Evolutionary conservation across 257 asterid species (phyloP).

Genomic region (Ballota nigra): DNA sequence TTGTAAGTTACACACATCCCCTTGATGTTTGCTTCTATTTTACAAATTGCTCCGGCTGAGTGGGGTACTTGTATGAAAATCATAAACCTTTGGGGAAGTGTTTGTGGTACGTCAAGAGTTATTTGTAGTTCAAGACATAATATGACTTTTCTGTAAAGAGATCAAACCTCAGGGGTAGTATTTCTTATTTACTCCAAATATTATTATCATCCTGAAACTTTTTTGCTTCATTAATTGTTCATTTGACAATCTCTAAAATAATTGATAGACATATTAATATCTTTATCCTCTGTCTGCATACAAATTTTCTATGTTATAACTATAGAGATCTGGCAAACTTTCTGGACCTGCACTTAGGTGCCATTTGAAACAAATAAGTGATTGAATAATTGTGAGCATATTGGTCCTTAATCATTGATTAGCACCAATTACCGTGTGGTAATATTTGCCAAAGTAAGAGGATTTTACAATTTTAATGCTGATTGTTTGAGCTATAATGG

Average conservation of each 20-base stretch:
- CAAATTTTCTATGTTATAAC: background rate
- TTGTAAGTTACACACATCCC: background rate
- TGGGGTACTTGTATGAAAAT: background rate
- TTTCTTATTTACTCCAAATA: background rate
- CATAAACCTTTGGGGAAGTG: background rate
- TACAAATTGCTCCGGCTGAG: background rate
- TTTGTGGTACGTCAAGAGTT: background rate
- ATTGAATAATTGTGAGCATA: background rate
- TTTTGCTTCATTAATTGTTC: background rate
- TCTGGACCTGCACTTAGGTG: constrained; percentile 1
- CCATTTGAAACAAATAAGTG: background rate
- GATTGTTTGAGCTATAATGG: background rate
- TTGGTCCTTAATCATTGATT: background rate
- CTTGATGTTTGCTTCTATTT: background rate
- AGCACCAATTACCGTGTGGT: background rate
- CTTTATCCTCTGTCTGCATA: background rate
- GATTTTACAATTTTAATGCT: background rate
- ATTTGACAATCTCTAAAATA: background rate
- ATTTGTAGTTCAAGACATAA: background rate
- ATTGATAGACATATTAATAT: background rate
- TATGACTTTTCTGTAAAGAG: background rate
- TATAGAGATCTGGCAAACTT: background rate
- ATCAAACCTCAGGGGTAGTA: background rate
- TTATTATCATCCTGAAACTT: background rate
- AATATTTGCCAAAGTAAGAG: background rate